Conservation (phyloP, 805 yeast genomes). For the Torulaspora quercuum region DNA sequence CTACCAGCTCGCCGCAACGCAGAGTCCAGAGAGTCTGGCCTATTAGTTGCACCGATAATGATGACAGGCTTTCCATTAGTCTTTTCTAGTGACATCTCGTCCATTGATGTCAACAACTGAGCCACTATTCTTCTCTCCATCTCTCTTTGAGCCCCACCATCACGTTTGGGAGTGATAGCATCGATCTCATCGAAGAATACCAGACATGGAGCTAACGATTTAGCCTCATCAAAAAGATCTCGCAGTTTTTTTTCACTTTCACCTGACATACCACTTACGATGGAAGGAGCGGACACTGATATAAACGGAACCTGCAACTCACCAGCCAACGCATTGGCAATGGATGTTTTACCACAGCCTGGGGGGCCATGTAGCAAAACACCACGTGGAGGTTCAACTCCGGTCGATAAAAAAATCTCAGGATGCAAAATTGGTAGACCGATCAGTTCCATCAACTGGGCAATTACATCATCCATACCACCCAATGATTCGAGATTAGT, state of each 20-base stretch:
- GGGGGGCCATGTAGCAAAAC: slow-evolving; percentile 96
- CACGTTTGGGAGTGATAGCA: slow-evolving; percentile 97
- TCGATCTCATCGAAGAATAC: slow-evolving; percentile 95
- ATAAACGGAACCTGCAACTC: slow-evolving; percentile 91
- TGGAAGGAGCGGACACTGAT: slow-evolving; percentile 88
- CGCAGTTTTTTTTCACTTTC: slow-evolving; percentile 93
- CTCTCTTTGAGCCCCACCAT: slow-evolving; percentile 90
- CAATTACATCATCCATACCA: slow-evolving; percentile 81
- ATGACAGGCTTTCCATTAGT: slow-evolving; percentile 92
- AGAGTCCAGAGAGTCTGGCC: slow-evolving; percentile 93
- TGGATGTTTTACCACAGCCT: slow-evolving; percentile 96
- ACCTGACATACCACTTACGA: slow-evolving; percentile 99
- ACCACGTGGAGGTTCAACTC: slow-evolving; percentile 94
- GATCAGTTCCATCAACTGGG: slow-evolving; percentile 83
- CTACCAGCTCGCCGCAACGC: slow-evolving; percentile 96
- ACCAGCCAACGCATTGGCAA: slow-evolving; percentile 95
- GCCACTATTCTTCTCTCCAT: slow-evolving; percentile 98
- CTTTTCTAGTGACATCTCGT: slow-evolving; percentile 80
- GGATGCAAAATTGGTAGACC: slow-evolving; percentile 93
- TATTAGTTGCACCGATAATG: slow-evolving; percentile 91
- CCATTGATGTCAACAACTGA: slow-evolving; percentile 90
- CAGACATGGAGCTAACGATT: slow-evolving; percentile 82
- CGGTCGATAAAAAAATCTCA: slow-evolving; percentile 80
- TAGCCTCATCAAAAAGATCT: slow-evolving; percentile 92
- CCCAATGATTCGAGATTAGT: slow-evolving; percentile 73